Evolutionary conservation across 768 basidiomycete species (phyloP).

Genomic region (Mycena galericulata): DNA sequence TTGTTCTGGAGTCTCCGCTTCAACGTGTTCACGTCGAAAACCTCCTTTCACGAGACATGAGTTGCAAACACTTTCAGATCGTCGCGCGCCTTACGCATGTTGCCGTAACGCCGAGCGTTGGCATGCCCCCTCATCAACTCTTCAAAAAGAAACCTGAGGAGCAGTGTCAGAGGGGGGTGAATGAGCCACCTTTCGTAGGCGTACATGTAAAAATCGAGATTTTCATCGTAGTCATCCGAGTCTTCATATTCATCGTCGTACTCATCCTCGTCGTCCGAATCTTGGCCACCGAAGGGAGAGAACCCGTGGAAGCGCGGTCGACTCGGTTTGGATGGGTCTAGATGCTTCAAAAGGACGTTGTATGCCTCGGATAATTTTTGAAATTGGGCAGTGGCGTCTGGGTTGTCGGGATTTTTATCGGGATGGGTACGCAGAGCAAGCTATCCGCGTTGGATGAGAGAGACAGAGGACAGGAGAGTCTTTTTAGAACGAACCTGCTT

Average conservation of each 20-base stretch:
- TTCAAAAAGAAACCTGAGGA: constrained; percentile 61
- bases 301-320: constrained; percentile 26
- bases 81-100: constrained; percentile 42
- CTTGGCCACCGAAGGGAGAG: constrained; percentile 36
- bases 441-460: constrained; percentile 44
- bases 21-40: constrained; percentile 18
- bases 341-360: constrained; percentile 66
- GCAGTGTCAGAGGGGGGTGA: constrained; percentile 21
- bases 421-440: constrained; percentile 78
- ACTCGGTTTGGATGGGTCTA: constrained; percentile 51
- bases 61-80: constrained; percentile 26
- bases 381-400: constrained; percentile 75
- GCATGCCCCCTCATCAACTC: constrained; percentile 54
- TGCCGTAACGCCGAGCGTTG: constrained; percentile 40
- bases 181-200: constrained; percentile 22
- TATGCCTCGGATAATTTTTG: constrained; percentile 80
- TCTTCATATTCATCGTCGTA: constrained; percentile 49
- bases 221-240: constrained; percentile 51
- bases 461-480: constrained; percentile 2
- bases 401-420: constrained; percentile 79
- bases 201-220: constrained; percentile 61
- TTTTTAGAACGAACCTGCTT: constrained; percentile 62
- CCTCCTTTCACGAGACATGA: neutral
- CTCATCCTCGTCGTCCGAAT: constrained; percentile 49
- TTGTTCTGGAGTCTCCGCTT: constrained; percentile 61